These are phyloP conservation scores for Talaromyces verruculosus DNA, from an alignment of 2,329 filamentous ascomycete species.

Conservation along the genomic window DNA sequence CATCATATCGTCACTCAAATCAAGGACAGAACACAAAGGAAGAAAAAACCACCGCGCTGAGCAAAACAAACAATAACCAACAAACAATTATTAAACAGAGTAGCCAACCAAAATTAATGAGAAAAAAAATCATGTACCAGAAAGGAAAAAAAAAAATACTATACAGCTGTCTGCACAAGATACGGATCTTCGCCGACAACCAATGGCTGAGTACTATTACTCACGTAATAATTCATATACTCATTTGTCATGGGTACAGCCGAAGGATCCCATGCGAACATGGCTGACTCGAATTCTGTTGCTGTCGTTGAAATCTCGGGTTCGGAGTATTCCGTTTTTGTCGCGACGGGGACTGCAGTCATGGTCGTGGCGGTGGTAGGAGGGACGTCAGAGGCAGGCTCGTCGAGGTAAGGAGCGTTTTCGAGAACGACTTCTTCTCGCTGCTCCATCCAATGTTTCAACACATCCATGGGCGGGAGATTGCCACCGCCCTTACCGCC, in stretches of 20 bases:
- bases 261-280: conserved; percentile 31
- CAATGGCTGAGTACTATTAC: conserved; percentile 28
- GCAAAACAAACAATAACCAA: conserved; percentile 14
- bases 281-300: conserved; percentile 24
- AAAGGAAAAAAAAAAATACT: conserved; percentile 26
- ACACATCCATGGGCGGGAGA: conserved; percentile 59
- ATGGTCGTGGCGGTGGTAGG: conserved; percentile 23
- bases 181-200: conserved; percentile 37
- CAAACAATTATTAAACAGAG: conserved; percentile 15
- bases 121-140: conserved; percentile 19
- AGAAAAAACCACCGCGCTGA: neutral
- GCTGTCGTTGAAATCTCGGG: conserved; percentile 20
- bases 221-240: conserved; percentile 26
- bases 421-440: conserved; percentile 50
- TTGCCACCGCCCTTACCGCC: conserved; percentile 64
- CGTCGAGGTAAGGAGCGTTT: conserved; percentile 31
- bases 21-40: neutral
- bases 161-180: conserved; percentile 37
- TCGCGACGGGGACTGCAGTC: conserved; percentile 2
- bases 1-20: conserved; percentile 3
- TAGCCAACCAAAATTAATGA: conserved; percentile 16
- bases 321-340: conserved; percentile 18
- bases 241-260: conserved; percentile 31
- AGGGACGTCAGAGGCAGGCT: conserved; percentile 25
- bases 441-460: conserved; percentile 63